These are phyloP conservation scores for Papilionanthe hybrid DNA, from an alignment of 116 monocot species.

Conservation along the genomic window DNA sequence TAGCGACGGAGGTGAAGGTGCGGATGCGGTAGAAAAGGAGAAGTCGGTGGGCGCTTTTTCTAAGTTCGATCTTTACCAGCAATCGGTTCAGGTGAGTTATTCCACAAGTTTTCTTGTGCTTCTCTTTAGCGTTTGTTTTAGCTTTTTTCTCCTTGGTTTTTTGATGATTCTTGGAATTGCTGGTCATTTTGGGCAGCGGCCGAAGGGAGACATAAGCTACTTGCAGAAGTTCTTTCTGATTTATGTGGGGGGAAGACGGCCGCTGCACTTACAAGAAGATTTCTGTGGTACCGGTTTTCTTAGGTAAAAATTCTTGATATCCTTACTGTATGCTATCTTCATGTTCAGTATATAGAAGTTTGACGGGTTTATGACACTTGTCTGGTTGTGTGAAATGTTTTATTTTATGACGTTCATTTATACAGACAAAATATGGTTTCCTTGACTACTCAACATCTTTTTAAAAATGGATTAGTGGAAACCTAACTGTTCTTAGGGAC, in stretches of 20 bases:
- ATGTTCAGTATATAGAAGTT: background rate
- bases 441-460: background rate
- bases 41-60: constrained; percentile 16
- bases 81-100: constrained; percentile 67
- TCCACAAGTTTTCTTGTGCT: background rate
- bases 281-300: constrained; percentile 96
- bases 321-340: background rate
- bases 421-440: background rate
- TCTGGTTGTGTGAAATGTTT: background rate
- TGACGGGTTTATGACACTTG: background rate
- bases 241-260: constrained; percentile 79
- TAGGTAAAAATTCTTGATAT: constrained; percentile 36
- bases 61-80: constrained; percentile 87
- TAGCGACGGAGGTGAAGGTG: background rate
- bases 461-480: background rate
- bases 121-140: constrained; percentile 5
- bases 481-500: background rate
- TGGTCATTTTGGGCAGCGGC: constrained; percentile 35
- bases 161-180: background rate
- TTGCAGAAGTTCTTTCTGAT: constrained; percentile 90
- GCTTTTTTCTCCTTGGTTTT: background rate
- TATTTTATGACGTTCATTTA: background rate
- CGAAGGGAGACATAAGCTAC: constrained; percentile 93
- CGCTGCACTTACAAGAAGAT: constrained; percentile 90
- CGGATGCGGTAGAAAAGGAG: background rate